Base-by-base conservation (phyloP, 805 yeast genomes). In the Lachancea mirantina region DNA sequence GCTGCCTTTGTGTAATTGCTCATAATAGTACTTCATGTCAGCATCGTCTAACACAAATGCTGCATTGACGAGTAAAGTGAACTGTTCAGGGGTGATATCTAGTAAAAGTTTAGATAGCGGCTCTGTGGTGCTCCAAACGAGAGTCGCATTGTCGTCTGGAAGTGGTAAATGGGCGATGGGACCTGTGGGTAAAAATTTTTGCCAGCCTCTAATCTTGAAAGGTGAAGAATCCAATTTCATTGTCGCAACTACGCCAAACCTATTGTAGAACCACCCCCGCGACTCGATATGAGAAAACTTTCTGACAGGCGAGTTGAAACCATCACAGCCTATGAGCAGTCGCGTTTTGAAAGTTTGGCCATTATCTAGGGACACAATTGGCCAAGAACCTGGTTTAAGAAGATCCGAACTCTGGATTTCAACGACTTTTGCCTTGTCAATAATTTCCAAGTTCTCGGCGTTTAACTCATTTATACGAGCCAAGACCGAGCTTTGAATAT, bases 171-270 rank as follows among this genome's bases (percentile, higher is more conserved):
- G 68, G 2, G 97, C 98, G 42, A 92, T 61, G 1, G 98, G 97
- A 2, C 98, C 98, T 1, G 89, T 78, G 31, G 83, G 78, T 38
- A 92, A 62, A 49, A 92, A 92, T 42, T 96, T 66, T 62, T 92
- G 98, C 87, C 94, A 89, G 3, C 64, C 64, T 9, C 94, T 95
- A n/a, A 78, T 66, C 38, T 82, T 67, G 52, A 66, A 76, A 36
- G 82, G 84, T 25, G 81, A 82, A 54, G 72, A 76, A 46, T 78
- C 85, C 28, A 84, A 64, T 42, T 78, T 75, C 50, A 92, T 58
- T 0, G 95, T 82, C 0, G 92, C 96, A 3, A 92, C 98, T n/a
- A 88, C 78, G 1, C 97, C 98, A 61, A 78, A 84, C 30, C 84
- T 69, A 45, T 79, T 67, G 59, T 92, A 92, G 30, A 72, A 73